Conservation (phyloP, 768 basidiomycete species). For the Trametes cinnabarina region DNA sequence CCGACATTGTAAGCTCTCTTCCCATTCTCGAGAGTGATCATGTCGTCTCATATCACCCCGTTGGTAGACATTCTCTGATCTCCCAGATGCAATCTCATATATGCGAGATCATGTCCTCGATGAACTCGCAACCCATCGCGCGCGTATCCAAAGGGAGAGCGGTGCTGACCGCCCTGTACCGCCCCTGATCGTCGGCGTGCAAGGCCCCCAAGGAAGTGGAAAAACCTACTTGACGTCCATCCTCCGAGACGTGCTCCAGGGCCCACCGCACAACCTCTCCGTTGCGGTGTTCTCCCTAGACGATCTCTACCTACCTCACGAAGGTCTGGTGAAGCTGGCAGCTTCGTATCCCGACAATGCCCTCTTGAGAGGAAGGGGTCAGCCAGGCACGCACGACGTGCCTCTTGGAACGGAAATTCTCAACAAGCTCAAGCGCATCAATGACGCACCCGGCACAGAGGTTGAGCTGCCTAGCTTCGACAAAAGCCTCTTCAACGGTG, state of each 20-base stretch:
- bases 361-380: conserved; percentile 81
- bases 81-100: conserved; percentile 34
- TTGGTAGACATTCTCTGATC: too few relatives aligned
- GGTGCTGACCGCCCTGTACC: conserved; percentile 5
- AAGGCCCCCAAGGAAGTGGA: conserved; percentile 93
- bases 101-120: conserved; percentile 41
- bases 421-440: conserved; percentile 44
- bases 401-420: conserved; percentile 58
- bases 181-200: conserved; percentile 83
- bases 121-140: conserved; percentile 35
- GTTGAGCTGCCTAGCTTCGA: conserved; percentile 80
- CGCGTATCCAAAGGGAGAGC: conserved; percentile 3
- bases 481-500: conserved; percentile 76
- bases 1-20: too few relatives aligned
- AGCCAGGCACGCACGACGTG: conserved; percentile 90
- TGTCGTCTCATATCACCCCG: too few relatives aligned
- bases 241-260: conserved; percentile 41
- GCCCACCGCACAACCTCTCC: conserved; percentile 48
- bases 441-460: conserved; percentile 14
- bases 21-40: too few relatives aligned
- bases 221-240: conserved; percentile 78
- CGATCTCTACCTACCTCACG: conserved; percentile 82
- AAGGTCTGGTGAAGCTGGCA: conserved; percentile 56
- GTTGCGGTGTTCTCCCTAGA: conserved; percentile 74
- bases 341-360: conserved; percentile 52